Evolutionary conservation across 2,329 filamentous ascomycete genomes (phyloP).

Genomic region (Cadophora sp.): DNA sequence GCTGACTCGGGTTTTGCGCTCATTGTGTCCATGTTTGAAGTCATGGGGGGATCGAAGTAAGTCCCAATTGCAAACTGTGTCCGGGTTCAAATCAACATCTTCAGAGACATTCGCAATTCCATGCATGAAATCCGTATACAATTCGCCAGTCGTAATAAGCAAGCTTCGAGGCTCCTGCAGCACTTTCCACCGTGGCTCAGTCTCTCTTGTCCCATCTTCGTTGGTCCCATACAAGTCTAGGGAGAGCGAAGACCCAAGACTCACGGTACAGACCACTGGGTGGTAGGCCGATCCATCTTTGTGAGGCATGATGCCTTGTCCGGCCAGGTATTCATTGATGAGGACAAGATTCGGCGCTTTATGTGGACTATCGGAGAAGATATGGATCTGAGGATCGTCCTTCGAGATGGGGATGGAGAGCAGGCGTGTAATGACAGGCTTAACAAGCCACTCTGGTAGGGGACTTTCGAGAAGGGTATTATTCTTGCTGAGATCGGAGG

Average conservation of each 20-base stretch:
- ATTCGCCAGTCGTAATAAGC: conserved; percentile 70
- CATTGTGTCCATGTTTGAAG: conserved; percentile 59
- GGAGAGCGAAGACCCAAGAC: conserved; percentile 78
- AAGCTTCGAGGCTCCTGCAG: conserved; percentile 86
- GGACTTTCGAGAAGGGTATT: conserved; percentile 78
- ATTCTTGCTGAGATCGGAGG: conserved; percentile 80
- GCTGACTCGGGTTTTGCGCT: conserved; percentile 69
- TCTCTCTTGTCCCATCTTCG: conserved; percentile 63
- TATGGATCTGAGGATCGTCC: conserved; percentile 42
- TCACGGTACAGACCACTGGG: conserved; percentile 89
- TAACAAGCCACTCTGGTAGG: conserved; percentile 76
- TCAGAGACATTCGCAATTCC: conserved; percentile 72
- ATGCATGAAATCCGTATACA: conserved; percentile 77
- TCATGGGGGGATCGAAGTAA: conserved; percentile 60
- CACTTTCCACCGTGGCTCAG: conserved; percentile 61
- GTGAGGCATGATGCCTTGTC: conserved; percentile 96
- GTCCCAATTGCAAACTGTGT: conserved; percentile 75
- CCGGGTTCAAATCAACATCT: conserved; percentile 68
- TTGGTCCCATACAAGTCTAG: conserved; percentile 76
- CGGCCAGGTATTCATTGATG: conserved; percentile 88
- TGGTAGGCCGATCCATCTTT: conserved; percentile 91
- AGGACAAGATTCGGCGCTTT: conserved; percentile 85
- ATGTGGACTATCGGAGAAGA: conserved; percentile 74
- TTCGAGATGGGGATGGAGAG: conserved; percentile 54
- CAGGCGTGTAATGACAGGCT: conserved; percentile 71